phyloP scores from a whole-genome alignment of 805 yeast genomes.

The Candida argentea region DNA sequence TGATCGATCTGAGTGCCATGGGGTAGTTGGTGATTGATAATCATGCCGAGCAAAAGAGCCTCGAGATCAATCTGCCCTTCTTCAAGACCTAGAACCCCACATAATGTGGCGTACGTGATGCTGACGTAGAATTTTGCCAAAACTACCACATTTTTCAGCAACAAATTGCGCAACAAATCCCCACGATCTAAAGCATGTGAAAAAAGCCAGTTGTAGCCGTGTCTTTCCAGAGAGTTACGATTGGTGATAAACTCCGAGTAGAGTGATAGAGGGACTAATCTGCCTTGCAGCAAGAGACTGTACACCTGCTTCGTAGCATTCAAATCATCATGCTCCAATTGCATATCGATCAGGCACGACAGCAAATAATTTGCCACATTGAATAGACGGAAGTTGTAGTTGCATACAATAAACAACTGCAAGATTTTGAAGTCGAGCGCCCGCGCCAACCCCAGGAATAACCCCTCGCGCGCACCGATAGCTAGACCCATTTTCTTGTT shows the following conservation, averaged over 20 bases:
- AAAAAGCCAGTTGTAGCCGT: conserved; percentile 7
- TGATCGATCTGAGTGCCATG: conserved; percentile 24
- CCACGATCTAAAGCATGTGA: background rate
- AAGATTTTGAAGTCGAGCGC: conserved; percentile 18
- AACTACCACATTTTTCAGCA: conserved; percentile 22
- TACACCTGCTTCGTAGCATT: conserved; percentile 4
- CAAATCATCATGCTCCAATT: background rate
- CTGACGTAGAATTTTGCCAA: conserved; percentile 21
- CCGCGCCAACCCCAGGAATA: too few relatives aligned
- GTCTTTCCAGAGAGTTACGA: background rate
- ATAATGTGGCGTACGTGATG: conserved; percentile 13
- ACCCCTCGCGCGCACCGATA: conserved; percentile 7
- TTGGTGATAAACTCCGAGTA: conserved; percentile 9
- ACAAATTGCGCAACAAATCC: conserved; percentile 8
- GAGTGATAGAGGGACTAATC: conserved; percentile 8
- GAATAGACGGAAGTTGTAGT: conserved; percentile 23
- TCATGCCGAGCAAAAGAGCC: conserved; percentile 22
- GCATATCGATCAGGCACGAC: background rate
- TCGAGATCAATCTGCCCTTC: conserved; percentile 8
- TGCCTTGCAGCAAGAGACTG: conserved; percentile 5
- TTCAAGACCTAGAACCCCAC: conserved; percentile 9
- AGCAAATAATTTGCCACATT: conserved; percentile 13
- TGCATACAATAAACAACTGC: conserved; percentile 20
- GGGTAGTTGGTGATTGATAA: conserved; percentile 21
- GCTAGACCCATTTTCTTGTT: conserved; percentile 18